These are phyloP conservation scores for Drechmeria coniospora DNA, from an alignment of 2,329 filamentous ascomycete species.

Conservation along the genomic window DNA sequence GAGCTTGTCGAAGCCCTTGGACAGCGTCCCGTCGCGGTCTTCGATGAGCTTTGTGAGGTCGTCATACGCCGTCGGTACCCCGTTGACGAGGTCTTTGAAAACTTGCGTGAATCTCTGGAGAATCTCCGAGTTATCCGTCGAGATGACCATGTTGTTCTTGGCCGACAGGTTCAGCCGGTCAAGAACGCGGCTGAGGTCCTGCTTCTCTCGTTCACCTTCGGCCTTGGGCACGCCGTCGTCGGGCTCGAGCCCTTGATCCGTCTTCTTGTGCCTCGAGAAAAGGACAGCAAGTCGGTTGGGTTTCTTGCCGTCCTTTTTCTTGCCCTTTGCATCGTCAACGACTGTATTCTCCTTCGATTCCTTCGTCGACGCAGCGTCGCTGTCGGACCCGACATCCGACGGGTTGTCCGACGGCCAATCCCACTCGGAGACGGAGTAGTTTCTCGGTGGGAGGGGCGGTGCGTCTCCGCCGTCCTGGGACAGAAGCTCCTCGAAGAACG, in stretches of 20 bases:
- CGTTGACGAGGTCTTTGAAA: conserved; percentile 82
- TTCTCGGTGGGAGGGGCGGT: conserved; percentile 39
- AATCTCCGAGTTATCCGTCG: conserved; percentile 68
- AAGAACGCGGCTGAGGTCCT: conserved; percentile 67
- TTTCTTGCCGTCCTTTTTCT: conserved; percentile 18
- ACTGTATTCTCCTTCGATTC: conserved; percentile 12
- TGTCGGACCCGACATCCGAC: background rate
- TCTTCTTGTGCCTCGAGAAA: conserved; percentile 23
- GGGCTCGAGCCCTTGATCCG: conserved; percentile 18
- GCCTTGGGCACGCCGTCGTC: conserved; percentile 21
- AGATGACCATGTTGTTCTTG: conserved; percentile 73
- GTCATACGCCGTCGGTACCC: conserved; percentile 82
- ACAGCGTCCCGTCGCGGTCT: conserved; percentile 45
- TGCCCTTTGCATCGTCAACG: conserved; percentile 10
- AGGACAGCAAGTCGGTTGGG: conserved; percentile 19
- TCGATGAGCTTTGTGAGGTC: conserved; percentile 57
- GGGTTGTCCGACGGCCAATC: conserved; percentile 25
- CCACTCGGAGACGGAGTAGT: conserved; percentile 34
- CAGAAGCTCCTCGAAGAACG: conserved; percentile 41
- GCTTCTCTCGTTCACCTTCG: conserved; percentile 34
- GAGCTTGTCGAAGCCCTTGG: conserved; percentile 47
- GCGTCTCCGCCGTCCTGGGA: conserved; percentile 24
- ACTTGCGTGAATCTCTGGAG: conserved; percentile 75
- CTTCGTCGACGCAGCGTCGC: background rate
- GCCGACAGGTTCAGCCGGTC: conserved; percentile 73